phyloP scores from a whole-genome alignment of 2,329 filamentous ascomycete species.

The Elsinoe ampelina region DNA sequence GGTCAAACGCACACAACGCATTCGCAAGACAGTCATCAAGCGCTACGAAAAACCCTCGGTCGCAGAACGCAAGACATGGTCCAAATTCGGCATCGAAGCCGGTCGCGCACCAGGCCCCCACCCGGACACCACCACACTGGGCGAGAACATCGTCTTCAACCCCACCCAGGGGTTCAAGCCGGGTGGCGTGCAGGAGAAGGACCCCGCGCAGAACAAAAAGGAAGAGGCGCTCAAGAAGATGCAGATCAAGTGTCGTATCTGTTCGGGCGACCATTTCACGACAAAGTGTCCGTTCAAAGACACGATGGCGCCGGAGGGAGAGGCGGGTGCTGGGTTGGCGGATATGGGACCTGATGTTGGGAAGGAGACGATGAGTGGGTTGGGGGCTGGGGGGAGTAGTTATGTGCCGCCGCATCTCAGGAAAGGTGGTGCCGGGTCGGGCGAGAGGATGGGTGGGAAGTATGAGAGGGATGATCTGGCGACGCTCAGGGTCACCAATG shows the following conservation, averaged over 20 bases:
- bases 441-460: constrained; percentile 86
- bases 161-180: constrained; percentile 91
- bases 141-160: constrained; percentile 96
- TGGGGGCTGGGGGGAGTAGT: constrained; percentile 57
- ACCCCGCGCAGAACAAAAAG: constrained; percentile 62
- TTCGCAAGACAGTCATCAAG: constrained; percentile 83
- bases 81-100: constrained; percentile 85
- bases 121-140: constrained; percentile 81
- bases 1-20: constrained; percentile 92
- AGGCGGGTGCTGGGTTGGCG: constrained; percentile 34
- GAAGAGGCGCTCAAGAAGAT: constrained; percentile 79
- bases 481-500: constrained; percentile 94
- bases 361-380: constrained; percentile 32
- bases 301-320: constrained; percentile 80
- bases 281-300: constrained; percentile 99
- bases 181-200: constrained; percentile 64
- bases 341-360: constrained; percentile 41
- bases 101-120: constrained; percentile 77
- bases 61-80: constrained; percentile 85
- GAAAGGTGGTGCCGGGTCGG: constrained; percentile 52
- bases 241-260: constrained; percentile 99
- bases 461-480: constrained; percentile 95
- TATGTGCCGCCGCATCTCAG: constrained; percentile 93
- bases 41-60: constrained; percentile 94
- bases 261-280: constrained; percentile 97